Base-by-base conservation (phyloP, 768 basidiomycete genomes). In the Amanita rimosa region DNA sequence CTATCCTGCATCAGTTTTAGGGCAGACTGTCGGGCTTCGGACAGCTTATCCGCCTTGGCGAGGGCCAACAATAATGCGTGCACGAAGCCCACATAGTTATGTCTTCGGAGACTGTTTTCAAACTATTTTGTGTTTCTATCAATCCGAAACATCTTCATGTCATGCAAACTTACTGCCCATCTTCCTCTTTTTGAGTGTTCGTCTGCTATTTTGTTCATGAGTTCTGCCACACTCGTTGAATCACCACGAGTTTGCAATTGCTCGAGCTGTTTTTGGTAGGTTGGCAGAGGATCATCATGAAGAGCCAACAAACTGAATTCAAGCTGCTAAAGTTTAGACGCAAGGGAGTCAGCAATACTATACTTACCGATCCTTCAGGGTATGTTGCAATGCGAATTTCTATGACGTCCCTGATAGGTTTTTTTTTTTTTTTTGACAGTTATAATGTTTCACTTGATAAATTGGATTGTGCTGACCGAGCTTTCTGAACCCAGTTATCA, bases 251-350 rank as follows among this genome's bases (percentile, higher is more conserved):
- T 61, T 59, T 74, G 80, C 45, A 65, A 64, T 53, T 63, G 67
- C 44, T 71, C 64, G 19, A 92, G 62, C 44, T 82, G 78, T 19
- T 69, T 59, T 60, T 80, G 75, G 19, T 97, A 73, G 4, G 63
- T 57, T 10, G 86, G 86, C 21, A 96, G 56, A 26, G 89, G 85
- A 60, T 91, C 86, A 37, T 85, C 81, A 48, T 85, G 83, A 38
- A 99, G 69, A 5, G 89, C 91, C 31, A 96, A 78, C 31, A 97
- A 76, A 63, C 85, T 93, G 70, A 97, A 97, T 61, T 94, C 89
- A 46, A 95, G 72, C 91, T 94, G 52, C 29, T 33, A 35, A 26
- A 6, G 48, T 49, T 22, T 34, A 43, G 16, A 17, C 39, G 2
- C 38, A 6, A 36, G 33, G 8, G 33, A 19, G 4, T 17, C 10